phyloP scores from a whole-genome alignment of 352 stramenopile species.

The Phytopythium sindhum region DNA sequence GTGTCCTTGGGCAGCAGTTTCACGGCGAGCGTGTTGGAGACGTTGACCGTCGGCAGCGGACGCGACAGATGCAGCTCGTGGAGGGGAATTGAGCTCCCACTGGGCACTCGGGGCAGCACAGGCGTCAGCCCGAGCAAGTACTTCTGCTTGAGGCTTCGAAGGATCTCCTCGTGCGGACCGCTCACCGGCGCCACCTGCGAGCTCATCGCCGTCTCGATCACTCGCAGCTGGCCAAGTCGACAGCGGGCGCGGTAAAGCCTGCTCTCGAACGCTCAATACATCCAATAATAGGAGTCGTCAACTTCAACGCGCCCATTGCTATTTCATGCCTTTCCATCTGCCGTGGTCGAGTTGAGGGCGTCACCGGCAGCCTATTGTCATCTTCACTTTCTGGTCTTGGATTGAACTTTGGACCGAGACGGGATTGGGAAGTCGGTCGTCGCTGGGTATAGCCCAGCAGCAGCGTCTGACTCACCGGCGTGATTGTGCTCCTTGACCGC shows the following conservation, averaged over 20 bases:
- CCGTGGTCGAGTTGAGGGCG: not conserved
- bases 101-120: not conserved
- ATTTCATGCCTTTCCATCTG: no score
- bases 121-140: constrained; percentile 1
- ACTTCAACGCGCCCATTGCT: not conserved
- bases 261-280: not conserved
- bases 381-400: not conserved
- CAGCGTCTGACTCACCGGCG: not conserved
- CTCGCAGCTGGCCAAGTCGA: not conserved
- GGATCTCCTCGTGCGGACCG: not conserved
- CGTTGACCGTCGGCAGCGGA: not conserved
- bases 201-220: not conserved
- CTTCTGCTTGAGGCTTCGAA: not conserved
- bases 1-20: not conserved
- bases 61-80: constrained; percentile 4
- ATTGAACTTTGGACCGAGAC: not conserved
- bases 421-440: not conserved
- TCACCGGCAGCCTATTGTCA: not conserved
- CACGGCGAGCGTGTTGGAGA: constrained; percentile 1
- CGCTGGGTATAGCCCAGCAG: not conserved
- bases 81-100: not conserved
- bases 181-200: not conserved
- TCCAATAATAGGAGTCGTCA: not conserved
- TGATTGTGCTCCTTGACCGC: not conserved
- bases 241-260: not conserved